Base-by-base conservation (phyloP, 352 stramenopile genomes). In the Pythium myriotylum region DNA sequence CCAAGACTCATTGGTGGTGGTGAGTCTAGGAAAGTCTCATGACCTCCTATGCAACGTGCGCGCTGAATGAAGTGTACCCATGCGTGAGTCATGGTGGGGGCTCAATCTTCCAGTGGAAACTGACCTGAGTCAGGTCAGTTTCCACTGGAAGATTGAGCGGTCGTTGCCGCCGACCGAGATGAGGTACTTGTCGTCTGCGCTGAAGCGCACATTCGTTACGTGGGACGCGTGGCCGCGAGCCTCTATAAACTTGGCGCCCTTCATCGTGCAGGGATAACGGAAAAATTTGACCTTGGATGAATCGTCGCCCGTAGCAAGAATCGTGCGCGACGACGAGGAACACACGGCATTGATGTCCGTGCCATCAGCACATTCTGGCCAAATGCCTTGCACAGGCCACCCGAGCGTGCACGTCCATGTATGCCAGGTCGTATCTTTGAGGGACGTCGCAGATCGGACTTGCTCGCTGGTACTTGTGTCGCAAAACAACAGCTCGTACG, bases 341-440 rank as follows among this genome's bases (percentile, higher is more conserved):
- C 82, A 90, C 26, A 89, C 78, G 4, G 82, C 66, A 51, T 96
- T 96, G 45, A 96, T 70, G 55, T 96, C 89, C 0, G 83, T 96
- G 26, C 86, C 84, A 41, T 96, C 87, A 2, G 78, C 79, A n/a
- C 70, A 86, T 47, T 86, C 73, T 2, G 86, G 85, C 84, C 86
- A 95, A 35, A 95, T 92, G 13, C 95, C 96, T 71, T 98, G 94
- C 26, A 97, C 91, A 8, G 87, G 80, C 94, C 94, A 98, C 2
- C 81, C 77, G 2, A 97, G 72, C 0, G 86, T 79, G 52, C 86
- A 97, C n/a, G 91, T 98, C 70, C 92, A 90, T 20, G 92, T 95
- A 32, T 80, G 71, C 94, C 94, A 98, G 49, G 76, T 68, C 9
- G 87, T 79, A 70, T 99, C 88, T 27, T 81, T 67, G 29, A 84